phyloP scores from a whole-genome alignment of 345 rosid species.

The Aquilaria sinensis region DNA sequence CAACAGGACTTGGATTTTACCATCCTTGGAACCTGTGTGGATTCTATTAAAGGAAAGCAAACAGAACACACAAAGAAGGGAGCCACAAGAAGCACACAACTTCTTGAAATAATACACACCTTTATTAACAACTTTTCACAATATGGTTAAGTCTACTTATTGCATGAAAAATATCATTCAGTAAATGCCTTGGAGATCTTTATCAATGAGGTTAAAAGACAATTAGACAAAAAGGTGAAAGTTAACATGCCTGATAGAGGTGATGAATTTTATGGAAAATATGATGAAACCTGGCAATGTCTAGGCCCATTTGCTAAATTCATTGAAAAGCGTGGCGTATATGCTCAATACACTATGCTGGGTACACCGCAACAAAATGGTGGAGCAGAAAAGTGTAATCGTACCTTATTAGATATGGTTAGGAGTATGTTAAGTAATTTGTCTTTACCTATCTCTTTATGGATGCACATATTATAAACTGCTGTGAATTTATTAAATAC shows the following conservation, averaged over 20 bases:
- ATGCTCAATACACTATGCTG: background rate
- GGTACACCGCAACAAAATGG: too few relatives aligned
- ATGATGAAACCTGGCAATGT: background rate
- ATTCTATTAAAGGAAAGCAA: constrained; percentile 16
- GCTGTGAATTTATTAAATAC: constrained; percentile 4
- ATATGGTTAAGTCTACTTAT: constrained; percentile 13
- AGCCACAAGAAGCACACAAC: background rate
- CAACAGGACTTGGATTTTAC: constrained; percentile 6
- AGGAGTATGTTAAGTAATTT: background rate
- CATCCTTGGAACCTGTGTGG: constrained; percentile 3
- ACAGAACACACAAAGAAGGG: constrained; percentile 8
- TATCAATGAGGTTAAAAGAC: constrained; percentile 6
- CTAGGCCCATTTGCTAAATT: background rate
- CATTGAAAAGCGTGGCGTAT: background rate
- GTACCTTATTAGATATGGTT: constrained; percentile 1
- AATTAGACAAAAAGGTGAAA: constrained; percentile 19
- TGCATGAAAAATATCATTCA: constrained; percentile 10
- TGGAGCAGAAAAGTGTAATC: background rate
- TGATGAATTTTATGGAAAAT: constrained; percentile 8
- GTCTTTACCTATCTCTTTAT: background rate
- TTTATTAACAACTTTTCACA: constrained; percentile 16
- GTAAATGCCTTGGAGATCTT: constrained; percentile 8
- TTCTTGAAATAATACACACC: constrained; percentile 7
- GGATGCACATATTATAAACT: constrained; percentile 5
- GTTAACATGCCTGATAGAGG: background rate